Percentiles rank a stretch among this genome's conserved stretches.
Conservation (phyloP, 306 rosid genomes). For the Begonia loranthoides region DNA sequence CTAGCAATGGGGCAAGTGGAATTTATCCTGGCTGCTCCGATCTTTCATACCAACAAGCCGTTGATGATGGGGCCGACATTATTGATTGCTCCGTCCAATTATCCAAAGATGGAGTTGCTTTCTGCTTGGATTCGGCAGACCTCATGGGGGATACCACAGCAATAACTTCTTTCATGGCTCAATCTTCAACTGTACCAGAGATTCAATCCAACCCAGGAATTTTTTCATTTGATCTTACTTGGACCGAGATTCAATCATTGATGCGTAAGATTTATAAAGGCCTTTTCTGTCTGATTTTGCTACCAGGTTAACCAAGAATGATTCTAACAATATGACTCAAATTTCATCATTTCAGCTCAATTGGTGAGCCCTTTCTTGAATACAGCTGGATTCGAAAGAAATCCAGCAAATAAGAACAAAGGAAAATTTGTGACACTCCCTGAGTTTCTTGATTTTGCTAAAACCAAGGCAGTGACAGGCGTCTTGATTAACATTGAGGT, state of each 20-base stretch:
- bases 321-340: background rate
- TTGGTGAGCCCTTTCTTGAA: slow-evolving; percentile 14
- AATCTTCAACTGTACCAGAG: slow-evolving; percentile 41
- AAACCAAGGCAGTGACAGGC: slow-evolving; percentile 59
- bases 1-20: slow-evolving; percentile 73
- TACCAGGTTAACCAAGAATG: background rate
- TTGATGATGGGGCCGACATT: slow-evolving; percentile 62
- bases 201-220: slow-evolving; percentile 55
- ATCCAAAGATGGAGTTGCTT: slow-evolving; percentile 72
- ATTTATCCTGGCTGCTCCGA: slow-evolving; percentile 72
- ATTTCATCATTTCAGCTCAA: slow-evolving; percentile 50
- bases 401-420: slow-evolving; percentile 49
- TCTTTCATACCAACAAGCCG: slow-evolving; percentile 68
- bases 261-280: slow-evolving; percentile 37
- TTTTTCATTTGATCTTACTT: slow-evolving; percentile 67
- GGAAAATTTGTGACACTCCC: slow-evolving; percentile 53
- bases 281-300: background rate
- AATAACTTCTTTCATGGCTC: slow-evolving; percentile 33
- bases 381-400: slow-evolving; percentile 21
- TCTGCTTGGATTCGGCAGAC: slow-evolving; percentile 44
- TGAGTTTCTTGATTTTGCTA: slow-evolving; percentile 74
- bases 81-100: slow-evolving; percentile 90
- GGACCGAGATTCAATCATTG: slow-evolving; percentile 65
- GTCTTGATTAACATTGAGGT: slow-evolving; percentile 51
- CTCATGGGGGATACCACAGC: slow-evolving; percentile 39